Evolutionary conservation across 192 early-diverging fungal species (phyloP), one percentile per base, ranked within the genome.

Genomic region (Phlyctochytrium bullatum): DNA sequence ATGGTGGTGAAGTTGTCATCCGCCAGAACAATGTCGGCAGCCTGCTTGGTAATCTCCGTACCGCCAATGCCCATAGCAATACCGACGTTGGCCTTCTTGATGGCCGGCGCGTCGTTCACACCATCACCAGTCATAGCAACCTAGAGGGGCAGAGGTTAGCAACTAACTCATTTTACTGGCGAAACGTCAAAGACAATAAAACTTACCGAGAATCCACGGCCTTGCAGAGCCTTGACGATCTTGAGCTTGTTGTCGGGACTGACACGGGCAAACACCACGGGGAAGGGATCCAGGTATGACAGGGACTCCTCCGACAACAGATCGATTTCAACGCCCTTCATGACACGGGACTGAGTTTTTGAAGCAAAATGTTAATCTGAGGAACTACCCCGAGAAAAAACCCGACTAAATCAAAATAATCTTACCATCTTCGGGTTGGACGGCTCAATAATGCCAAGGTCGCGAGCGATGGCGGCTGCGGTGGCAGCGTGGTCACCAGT

Each of bases 1-100:
- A 98, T 98, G 10, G 92, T 97, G 35, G 92, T 83, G 71, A 97
- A 98, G 80, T 98, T 90, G 82, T 97, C 95, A 76, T 98, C 89
- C 24, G 91, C 86, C 2, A 98, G 75, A 51, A 98, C 90, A 71
- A 98, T 94, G 68, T 98, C 97, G 2, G 97, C 95, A 14, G 95
- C 97, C 71, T 98, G 95, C 77, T 97, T 98, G 52, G 97, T 96
- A 56, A 98, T 95, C 62, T 98, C 97, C 0, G 95, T 96, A 36
- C 97, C 97, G 27, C 88, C 87, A 62, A 93, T 82, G 60, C 97
- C 97, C 97, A 98, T 98, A 0, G 97, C 95, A 65, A 98, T 87
- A 72, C 97, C 97, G 30, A 98, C 89, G 72, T 97, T 92, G 3
- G 97, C 92, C 52, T 89, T 86, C 70, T 98, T 98, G 72, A 98